Percentiles rank a stretch among this genome's conserved stretches.
These are phyloP conservation scores for Turritis glabra DNA, from an alignment of 345 rosid genomes.

Conservation along the genomic window DNA sequence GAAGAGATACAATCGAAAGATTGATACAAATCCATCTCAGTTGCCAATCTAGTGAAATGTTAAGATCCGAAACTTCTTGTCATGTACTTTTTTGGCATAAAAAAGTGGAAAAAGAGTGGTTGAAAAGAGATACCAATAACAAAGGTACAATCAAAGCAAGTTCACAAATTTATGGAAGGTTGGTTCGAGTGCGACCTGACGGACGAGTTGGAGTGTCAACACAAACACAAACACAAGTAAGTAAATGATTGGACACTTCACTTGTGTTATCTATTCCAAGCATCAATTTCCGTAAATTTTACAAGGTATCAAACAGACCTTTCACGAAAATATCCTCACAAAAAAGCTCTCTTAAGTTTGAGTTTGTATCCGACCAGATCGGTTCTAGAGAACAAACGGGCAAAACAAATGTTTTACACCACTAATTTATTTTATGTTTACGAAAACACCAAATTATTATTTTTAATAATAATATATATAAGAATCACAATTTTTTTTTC, in stretches of 20 bases:
- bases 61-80: background rate
- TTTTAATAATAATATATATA: too few relatives aligned
- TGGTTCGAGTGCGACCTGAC: slow-evolving; percentile 27
- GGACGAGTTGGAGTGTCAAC: slow-evolving; percentile 27
- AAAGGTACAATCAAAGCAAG: slow-evolving; percentile 31
- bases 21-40: background rate
- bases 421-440: too few relatives aligned
- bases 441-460: too few relatives aligned
- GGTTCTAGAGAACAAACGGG: too few relatives aligned
- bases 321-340: background rate
- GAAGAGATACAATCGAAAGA: background rate
- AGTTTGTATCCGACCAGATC: background rate
- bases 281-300: background rate
- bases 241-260: slow-evolving; percentile 8
- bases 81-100: background rate
- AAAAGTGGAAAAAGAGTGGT: background rate
- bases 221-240: slow-evolving; percentile 20
- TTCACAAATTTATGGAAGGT: slow-evolving; percentile 3
- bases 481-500: too few relatives aligned
- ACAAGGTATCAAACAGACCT: background rate
- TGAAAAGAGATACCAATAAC: slow-evolving; percentile 9
- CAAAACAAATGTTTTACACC: too few relatives aligned
- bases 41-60: background rate
- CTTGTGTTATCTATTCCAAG: slow-evolving; percentile 10
- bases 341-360: background rate